These are phyloP conservation scores for Jamesozyma hellenica DNA, from an alignment of 805 yeast genomes.

Conservation along the genomic window DNA sequence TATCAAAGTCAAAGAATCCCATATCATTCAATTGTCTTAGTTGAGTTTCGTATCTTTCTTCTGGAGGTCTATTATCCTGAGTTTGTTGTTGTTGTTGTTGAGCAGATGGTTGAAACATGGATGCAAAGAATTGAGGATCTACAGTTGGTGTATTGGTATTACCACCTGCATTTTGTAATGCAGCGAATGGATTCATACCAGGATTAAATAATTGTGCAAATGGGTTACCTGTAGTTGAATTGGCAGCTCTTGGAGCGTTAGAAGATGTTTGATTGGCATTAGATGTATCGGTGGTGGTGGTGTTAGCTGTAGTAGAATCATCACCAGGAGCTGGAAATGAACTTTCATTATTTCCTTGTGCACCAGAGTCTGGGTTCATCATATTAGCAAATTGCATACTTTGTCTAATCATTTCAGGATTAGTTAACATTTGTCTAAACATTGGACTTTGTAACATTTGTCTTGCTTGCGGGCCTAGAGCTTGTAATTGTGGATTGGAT, in stretches of 20 bases:
- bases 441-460: slow-evolving; percentile 75
- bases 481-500: slow-evolving; percentile 73
- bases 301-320: slow-evolving; percentile 16
- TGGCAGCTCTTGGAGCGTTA: slow-evolving; percentile 16
- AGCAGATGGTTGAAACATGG: slow-evolving; percentile 26
- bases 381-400: slow-evolving; percentile 66
- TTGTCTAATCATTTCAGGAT: slow-evolving; percentile 77
- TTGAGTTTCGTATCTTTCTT: slow-evolving; percentile 64
- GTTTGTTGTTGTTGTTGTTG: slow-evolving; percentile 19
- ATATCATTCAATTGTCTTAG: slow-evolving; percentile 69
- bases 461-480: slow-evolving; percentile 84
- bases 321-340: slow-evolving; percentile 45
- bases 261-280: slow-evolving; percentile 9
- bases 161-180: slow-evolving; percentile 19
- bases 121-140: slow-evolving; percentile 40
- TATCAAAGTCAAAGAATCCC: slow-evolving; percentile 86
- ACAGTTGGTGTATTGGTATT: slow-evolving; percentile 22
- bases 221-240: slow-evolving; percentile 46
- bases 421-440: slow-evolving; percentile 67
- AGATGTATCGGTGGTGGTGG: slow-evolving; percentile 11
- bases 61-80: slow-evolving; percentile 62
- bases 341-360: slow-evolving; percentile 21
- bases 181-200: slow-evolving; percentile 37
- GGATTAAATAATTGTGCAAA: slow-evolving; percentile 37
- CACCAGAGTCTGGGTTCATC: slow-evolving; percentile 25